phyloP scores from a whole-genome alignment of 2,329 filamentous ascomycete genomes.

The Scytalidium sp. region DNA sequence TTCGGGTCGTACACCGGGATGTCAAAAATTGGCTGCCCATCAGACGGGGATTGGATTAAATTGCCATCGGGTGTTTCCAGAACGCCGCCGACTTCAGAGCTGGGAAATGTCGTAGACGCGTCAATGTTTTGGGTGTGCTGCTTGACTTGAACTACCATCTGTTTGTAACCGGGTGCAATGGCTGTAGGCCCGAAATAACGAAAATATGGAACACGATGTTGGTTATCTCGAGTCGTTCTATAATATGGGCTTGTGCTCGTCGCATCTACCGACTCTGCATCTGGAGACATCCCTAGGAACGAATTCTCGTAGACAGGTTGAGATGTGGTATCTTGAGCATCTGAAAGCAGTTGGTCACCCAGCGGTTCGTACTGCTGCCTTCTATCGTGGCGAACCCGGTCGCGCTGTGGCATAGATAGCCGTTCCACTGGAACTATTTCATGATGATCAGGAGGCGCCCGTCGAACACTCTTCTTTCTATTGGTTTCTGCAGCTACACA shows the following conservation, averaged over 20 bases:
- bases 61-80: too few species aligned
- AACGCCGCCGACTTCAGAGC: neutral
- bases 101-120: slow-evolving; percentile 18
- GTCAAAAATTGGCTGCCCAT: slow-evolving; percentile 26
- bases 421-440: too few species aligned
- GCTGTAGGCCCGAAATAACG: slow-evolving; percentile 86
- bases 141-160: slow-evolving; percentile 78
- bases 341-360: slow-evolving; percentile 27
- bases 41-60: slow-evolving; percentile 23
- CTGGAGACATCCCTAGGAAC: neutral
- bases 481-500: too few species aligned
- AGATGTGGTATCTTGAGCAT: slow-evolving; percentile 31
- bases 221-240: slow-evolving; percentile 40
- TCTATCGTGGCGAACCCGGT: slow-evolving; percentile 1
- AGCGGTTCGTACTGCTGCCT: slow-evolving; percentile 18
- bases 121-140: slow-evolving; percentile 57
- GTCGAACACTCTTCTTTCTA: too few species aligned
- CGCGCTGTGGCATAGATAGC: too few species aligned
- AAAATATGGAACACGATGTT: slow-evolving; percentile 77
- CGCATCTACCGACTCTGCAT: neutral
- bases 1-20: slow-evolving; percentile 75
- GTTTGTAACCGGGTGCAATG: too few species aligned
- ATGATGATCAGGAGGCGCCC: too few species aligned
- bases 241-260: slow-evolving; percentile 6
- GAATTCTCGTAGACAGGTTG: slow-evolving; percentile 22